phyloP scores from a whole-genome alignment of 2,329 filamentous ascomycete genomes.

The Nothophoma quercina region DNA sequence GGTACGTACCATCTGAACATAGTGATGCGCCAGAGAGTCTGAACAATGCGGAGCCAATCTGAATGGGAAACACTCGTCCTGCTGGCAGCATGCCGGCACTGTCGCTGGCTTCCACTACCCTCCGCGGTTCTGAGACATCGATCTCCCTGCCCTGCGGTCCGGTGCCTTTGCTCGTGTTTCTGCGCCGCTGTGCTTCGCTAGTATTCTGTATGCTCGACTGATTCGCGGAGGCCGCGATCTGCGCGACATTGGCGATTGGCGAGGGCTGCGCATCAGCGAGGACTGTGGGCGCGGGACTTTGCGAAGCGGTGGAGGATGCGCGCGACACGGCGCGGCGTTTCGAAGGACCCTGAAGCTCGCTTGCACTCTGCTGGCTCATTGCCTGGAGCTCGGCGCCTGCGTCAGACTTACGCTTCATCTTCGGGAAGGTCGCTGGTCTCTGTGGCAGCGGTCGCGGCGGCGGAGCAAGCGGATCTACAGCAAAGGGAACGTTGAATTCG shows the following conservation, averaged over 20 bases:
- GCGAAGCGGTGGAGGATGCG: conserved; percentile 42
- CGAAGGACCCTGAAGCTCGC: conserved; percentile 29
- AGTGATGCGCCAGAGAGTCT: conserved; percentile 73
- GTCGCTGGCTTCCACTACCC: conserved; percentile 35
- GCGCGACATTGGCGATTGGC: conserved; percentile 28
- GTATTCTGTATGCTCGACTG: conserved; percentile 21
- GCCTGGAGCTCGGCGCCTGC: conserved; percentile 41
- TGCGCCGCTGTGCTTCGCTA: conserved; percentile 29
- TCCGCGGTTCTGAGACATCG: conserved; percentile 44
- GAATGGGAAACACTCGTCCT: conserved; percentile 75
- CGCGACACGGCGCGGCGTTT: conserved; percentile 46
- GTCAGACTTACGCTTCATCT: conserved; percentile 49
- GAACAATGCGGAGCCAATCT: conserved; percentile 74
- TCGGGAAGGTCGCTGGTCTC: conserved; percentile 33
- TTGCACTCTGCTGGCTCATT: conserved; percentile 33
- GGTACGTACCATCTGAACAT: conserved; percentile 71
- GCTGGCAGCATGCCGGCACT: conserved; percentile 65
- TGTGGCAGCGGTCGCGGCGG: conserved; percentile 35
- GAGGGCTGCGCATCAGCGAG: conserved; percentile 28
- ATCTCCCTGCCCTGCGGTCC: conserved; percentile 44
- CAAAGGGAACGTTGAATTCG: conserved; percentile 51
- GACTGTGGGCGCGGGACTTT: conserved; percentile 24
- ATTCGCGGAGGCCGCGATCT: conserved; percentile 10
- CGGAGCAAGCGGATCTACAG: conserved; percentile 34
- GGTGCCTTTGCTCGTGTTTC: conserved; percentile 42